Evolutionary conservation across 106 monocot genomes (phyloP), one percentile per base, ranked within the genome.

Genomic region (Platanthera zijinensis): DNA sequence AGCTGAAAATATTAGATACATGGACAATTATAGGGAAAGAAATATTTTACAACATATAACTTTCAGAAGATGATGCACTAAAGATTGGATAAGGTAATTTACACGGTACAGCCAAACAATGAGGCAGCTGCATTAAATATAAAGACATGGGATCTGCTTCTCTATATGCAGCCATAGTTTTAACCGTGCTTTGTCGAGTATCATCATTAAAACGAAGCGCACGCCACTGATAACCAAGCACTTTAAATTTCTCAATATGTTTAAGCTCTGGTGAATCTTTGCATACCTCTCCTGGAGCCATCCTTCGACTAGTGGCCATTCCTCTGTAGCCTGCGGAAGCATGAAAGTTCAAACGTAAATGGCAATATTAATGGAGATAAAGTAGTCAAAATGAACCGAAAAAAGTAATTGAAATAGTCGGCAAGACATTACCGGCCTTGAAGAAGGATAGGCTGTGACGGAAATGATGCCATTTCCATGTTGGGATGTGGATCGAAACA

Each of bases 221-320:
- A 28, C 97, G 87, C 97, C 97, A 99, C 39, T 99, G 89, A 78
- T 94, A 99, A 79, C 97, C 97, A 78, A 99, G 86, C 76, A 99
- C 71, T 71, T 75, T 89, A 81, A 99, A 87, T 73, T 86, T 48
- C 51, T 64, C 77, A 74, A 76, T 50, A 50, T 73, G 69, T 18
- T 82, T 73, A 48, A 59, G 57, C 80, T 87, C 83, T 78, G 91
- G 73, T 94, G 80, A 21, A 81, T 48, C 80, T 81, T 88, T 67
- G 69, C 76, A 75, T 99, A 88, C 80, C 88, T 91, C 57, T 87
- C 66, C 74, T 84, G 81, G 61, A 99, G 87, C 86, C 85, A 85
- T 67, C 75, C 86, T 77, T 99, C 94, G 13, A 82, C 70, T 47
- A 28, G 51, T 75, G 84, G 63, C 93, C 91, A 99, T 5, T 86